These are phyloP conservation scores for Setaria viridis DNA, from an alignment of 202 grass and related monocot species.

Conservation along the genomic window DNA sequence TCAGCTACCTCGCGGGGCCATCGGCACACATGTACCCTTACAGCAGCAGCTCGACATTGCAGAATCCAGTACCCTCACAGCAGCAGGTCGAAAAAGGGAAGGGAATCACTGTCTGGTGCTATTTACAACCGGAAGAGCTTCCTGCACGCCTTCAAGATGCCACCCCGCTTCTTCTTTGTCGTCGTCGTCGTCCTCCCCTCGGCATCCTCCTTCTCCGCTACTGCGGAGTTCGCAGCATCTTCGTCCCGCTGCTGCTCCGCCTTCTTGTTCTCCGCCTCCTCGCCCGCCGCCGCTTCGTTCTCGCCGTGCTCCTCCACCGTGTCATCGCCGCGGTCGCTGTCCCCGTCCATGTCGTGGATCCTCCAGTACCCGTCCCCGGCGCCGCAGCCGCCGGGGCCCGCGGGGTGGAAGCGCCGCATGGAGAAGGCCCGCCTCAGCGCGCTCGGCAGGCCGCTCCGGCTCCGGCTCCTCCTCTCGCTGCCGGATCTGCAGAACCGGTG, in stretches of 20 bases:
- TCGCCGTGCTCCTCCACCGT: slow-evolving; percentile 19
- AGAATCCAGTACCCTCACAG: neutral
- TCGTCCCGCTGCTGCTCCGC: neutral
- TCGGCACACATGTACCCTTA: neutral
- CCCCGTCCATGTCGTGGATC: slow-evolving; percentile 65
- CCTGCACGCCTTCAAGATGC: slow-evolving; percentile 60
- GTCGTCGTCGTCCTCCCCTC: neutral
- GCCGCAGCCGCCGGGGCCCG: neutral
- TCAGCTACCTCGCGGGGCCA: neutral
- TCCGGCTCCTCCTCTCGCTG: slow-evolving; percentile 4
- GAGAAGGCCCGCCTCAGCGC: slow-evolving; percentile 67
- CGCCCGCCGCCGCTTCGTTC: neutral
- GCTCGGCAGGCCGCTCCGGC: slow-evolving; percentile 23
- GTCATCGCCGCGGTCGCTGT: slow-evolving; percentile 18
- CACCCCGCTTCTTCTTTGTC: slow-evolving; percentile 37
- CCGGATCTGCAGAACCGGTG: slow-evolving; percentile 49
- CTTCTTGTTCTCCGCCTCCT: neutral
- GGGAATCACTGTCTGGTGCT: too few species aligned
- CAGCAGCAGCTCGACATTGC: neutral
- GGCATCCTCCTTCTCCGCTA: neutral
- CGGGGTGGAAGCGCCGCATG: slow-evolving; percentile 48
- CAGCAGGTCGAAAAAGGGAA: neutral
- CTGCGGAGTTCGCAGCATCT: neutral
- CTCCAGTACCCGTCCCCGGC: slow-evolving; percentile 58
- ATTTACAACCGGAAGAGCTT: slow-evolving; percentile 58